A percentile compares a stretch with the other conserved stretches of the same genome.
These are phyloP conservation scores for Phoma sp. DNA, from an alignment of 2,329 filamentous ascomycete species.

Conservation along the genomic window DNA sequence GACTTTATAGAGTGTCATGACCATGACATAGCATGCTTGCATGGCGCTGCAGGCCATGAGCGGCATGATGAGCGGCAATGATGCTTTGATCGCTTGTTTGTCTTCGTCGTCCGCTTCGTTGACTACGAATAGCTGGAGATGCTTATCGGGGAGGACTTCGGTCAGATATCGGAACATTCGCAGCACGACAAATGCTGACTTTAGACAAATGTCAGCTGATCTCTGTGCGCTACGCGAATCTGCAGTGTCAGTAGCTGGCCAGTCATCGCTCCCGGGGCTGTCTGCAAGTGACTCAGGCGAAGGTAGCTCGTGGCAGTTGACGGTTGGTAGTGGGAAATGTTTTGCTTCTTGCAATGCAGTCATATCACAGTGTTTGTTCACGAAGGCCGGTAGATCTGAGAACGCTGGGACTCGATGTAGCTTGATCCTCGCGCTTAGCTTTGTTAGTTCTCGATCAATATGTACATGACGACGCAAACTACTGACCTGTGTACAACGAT, in stretches of 20 bases:
- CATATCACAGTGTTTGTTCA: constrained; percentile 16
- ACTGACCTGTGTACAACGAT: constrained; percentile 14
- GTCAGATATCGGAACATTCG: constrained; percentile 15
- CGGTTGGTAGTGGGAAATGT: not conserved
- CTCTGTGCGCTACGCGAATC: not conserved
- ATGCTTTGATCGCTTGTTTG: not conserved
- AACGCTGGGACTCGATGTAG: constrained; percentile 10
- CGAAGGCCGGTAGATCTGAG: constrained; percentile 12
- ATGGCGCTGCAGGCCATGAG: constrained; percentile 13
- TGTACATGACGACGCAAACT: not conserved
- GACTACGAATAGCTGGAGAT: not conserved
- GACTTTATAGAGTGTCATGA: constrained; percentile 13
- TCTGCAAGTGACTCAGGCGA: constrained; percentile 12
- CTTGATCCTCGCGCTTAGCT: constrained; percentile 9
- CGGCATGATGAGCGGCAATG: constrained; percentile 7
- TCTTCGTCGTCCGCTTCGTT: not conserved
- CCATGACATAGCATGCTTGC: constrained; percentile 14
- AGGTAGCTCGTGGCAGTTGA: constrained; percentile 2
- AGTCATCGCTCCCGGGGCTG: not conserved
- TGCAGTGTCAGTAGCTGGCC: not conserved
- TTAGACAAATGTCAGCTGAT: constrained; percentile 10
- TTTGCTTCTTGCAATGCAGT: constrained; percentile 4
- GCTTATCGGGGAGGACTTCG: not conserved
- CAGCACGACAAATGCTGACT: constrained; percentile 10
- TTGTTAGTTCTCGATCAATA: not conserved